A percentile compares a stretch with the other conserved stretches of the same genome.
These are phyloP conservation scores for Fraxinus quadrangulata DNA, from an alignment of 257 asterid species.

Conservation along the genomic window DNA sequence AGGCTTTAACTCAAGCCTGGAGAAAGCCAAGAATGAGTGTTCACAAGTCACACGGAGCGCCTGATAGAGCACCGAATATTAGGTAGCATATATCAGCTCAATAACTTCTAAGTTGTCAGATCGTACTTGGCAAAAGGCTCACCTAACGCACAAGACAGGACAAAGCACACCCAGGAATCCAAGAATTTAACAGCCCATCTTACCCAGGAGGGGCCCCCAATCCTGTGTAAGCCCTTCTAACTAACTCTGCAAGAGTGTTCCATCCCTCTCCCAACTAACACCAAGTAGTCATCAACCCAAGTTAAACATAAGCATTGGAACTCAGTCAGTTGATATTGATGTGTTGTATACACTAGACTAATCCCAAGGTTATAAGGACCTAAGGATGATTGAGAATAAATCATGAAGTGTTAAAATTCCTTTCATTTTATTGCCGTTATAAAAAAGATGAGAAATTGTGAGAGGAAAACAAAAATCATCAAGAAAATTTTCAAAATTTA, in stretches of 20 bases:
- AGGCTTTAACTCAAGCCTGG: neutral
- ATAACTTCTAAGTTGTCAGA: neutral
- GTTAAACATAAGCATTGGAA: neutral
- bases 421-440: too few relatives aligned
- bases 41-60: neutral
- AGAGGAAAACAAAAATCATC: too few relatives aligned
- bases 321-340: too few relatives aligned
- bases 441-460: too few relatives aligned
- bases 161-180: neutral
- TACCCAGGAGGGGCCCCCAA: neutral
- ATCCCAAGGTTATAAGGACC: too few relatives aligned
- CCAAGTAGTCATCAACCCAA: too few relatives aligned
- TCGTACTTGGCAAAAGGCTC: neutral
- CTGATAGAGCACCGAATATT: neutral
- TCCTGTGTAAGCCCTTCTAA: neutral
- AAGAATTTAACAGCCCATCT: neutral
- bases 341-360: too few relatives aligned
- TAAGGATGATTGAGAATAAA: too few relatives aligned
- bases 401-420: too few relatives aligned
- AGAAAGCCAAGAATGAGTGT: neutral
- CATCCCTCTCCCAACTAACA: neutral
- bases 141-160: neutral
- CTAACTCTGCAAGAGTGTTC: neutral
- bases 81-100: neutral
- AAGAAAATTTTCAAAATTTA: too few relatives aligned